phyloP scores from a whole-genome alignment of 495 filamentous ascomycete genomes.

The Aspergillus kassunensis region DNA sequence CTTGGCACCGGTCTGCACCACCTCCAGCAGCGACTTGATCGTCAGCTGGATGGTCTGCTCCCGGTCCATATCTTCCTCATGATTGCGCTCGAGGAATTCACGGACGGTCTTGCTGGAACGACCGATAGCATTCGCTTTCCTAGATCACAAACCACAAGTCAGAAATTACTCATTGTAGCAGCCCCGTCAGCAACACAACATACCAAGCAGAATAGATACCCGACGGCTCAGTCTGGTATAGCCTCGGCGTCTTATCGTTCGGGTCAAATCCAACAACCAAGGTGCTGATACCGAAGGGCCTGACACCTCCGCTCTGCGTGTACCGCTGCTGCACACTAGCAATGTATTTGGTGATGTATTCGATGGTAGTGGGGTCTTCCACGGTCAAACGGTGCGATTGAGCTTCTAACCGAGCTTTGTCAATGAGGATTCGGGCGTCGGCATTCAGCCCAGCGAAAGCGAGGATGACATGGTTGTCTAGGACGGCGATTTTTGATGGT shows the following conservation, averaged over 20 bases:
- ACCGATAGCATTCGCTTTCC: conserved; percentile 99
- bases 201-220: conserved; percentile 99
- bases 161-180: background rate
- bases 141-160: conserved; percentile 29
- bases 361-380: conserved; percentile 93
- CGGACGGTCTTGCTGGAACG: conserved; percentile 97
- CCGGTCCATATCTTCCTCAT: conserved; percentile 93
- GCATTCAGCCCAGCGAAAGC: conserved; percentile 97
- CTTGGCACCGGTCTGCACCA: conserved; percentile 97
- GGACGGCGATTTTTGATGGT: conserved; percentile 91
- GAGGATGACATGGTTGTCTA: conserved; percentile 93
- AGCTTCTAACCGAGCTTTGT: conserved; percentile 94
- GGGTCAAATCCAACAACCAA: conserved; percentile 96
- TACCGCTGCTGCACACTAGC: conserved; percentile 97
- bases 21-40: conserved; percentile 95
- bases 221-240: conserved; percentile 97
- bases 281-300: conserved; percentile 97
- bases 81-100: conserved; percentile 96
- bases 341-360: conserved; percentile 99
- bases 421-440: conserved; percentile 93
- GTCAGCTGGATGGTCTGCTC: conserved; percentile 96
- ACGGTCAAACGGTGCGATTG: conserved; percentile 98
- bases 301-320: conserved; percentile 94
- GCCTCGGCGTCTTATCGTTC: conserved; percentile 73
- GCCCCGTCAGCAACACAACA: conserved; percentile 17